Evolutionary conservation across 2,329 filamentous ascomycete species (phyloP), one percentile per base, ranked within the genome.

Genomic region (Sclerotinia sclerotiorum): DNA sequence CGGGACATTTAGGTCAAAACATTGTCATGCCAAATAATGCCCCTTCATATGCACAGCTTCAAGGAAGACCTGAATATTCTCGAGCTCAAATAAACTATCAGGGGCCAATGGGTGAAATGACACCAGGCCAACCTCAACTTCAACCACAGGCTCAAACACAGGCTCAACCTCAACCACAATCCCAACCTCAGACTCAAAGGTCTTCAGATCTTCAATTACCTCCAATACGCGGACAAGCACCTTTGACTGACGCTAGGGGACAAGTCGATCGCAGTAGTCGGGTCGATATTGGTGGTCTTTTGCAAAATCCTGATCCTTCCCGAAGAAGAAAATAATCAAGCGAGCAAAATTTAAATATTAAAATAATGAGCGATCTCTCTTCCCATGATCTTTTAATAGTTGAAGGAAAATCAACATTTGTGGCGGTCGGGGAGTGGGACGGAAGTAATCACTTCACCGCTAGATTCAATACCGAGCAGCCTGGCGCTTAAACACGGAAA

Each of bases 241-340:
- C 73, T 19, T 67, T 73, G n/a, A 68, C 72, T 21, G 76, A 78
- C 46, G 54, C 74, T 21, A 69, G 70, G 35, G 81, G 80, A 77
- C 75, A 83, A 55, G 84, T 85, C 68, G 85, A 86, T 67, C 82
- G 85, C 39, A 78, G 81, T 24, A 78, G 81, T 49, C 83, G 87
- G 21, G 83, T 89, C 61, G 86, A 87, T 73, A 89, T 89, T 70
- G 85, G 83, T 15, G 87, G 86, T 2, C 81, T 87, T 74, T 85
- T 90, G 74, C 87, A 87, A 72, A 85, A 82, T 77, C 82, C 84
- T 32, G 83, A 83, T 73, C 81, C 65, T 52, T 67, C 65, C 13
- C 46, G 65, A 24, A 49, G 65, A 27, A 67, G 56, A n/a, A 67
- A 62, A 52, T 67, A 42, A 61, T 24, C 21, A 19, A 39, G 21